A percentile compares a stretch with the other conserved stretches of the same genome.
phyloP scores from a whole-genome alignment of 2,329 filamentous ascomycete genomes.

The Trichoderma guizhouense region DNA sequence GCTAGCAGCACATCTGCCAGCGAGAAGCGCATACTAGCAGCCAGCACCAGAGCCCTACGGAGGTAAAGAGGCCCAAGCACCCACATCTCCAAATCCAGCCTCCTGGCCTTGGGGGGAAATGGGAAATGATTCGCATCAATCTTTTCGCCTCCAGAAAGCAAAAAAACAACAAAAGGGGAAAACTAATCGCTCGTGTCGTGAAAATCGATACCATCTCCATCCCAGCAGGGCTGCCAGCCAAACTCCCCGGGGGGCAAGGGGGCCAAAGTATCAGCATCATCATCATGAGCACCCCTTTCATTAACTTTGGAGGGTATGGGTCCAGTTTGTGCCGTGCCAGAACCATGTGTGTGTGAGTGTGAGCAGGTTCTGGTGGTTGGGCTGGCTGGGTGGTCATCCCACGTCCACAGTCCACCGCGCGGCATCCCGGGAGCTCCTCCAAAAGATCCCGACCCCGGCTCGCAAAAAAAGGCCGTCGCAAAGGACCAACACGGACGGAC shows the following conservation, averaged over 20 bases:
- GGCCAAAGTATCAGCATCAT: neutral
- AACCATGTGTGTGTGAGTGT: neutral
- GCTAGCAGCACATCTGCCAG: neutral
- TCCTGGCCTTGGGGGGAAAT: neutral
- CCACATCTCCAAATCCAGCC: neutral
- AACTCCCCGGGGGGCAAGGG: neutral
- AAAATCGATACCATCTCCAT: neutral
- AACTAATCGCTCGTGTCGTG: neutral
- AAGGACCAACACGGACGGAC: neutral
- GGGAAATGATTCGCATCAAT: neutral
- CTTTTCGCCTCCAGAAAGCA: neutral
- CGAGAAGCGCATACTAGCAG: constrained; percentile 7
- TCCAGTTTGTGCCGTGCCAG: neutral
- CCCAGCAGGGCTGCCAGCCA: neutral
- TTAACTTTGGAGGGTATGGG: constrained; percentile 3
- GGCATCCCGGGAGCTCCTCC: neutral
- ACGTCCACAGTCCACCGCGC: constrained; percentile 1
- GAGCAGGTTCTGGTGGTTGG: neutral
- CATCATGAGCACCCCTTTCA: constrained; percentile 8
- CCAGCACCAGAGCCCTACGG: neutral
- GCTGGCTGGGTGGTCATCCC: neutral
- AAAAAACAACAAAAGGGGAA: neutral
- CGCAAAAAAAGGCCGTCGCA: neutral
- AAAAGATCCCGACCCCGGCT: constrained; percentile 10
- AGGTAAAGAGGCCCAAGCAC: neutral